Evolutionary conservation across 345 rosid species (phyloP).

Genomic region (Rhodomyrtus tomentosa): DNA sequence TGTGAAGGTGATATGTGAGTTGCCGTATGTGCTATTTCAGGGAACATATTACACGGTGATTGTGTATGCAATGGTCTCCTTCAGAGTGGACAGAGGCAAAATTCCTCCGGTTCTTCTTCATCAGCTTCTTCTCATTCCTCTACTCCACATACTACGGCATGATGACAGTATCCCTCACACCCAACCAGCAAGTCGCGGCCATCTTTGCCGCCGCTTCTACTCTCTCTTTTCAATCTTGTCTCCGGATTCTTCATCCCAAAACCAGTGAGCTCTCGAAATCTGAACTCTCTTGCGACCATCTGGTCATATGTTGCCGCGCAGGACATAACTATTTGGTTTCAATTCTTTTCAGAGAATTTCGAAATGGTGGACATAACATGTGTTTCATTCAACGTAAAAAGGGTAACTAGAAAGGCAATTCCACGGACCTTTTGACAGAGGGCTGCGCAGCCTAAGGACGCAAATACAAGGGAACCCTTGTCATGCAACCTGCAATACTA

Average conservation of each 20-base stretch:
- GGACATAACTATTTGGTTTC: background rate
- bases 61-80: too few relatives aligned
- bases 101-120: too few relatives aligned
- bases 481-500: background rate
- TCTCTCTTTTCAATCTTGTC: too few relatives aligned
- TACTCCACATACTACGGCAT: too few relatives aligned
- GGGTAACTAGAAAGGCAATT: background rate
- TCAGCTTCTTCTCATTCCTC: too few relatives aligned
- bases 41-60: too few relatives aligned
- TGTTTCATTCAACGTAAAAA: background rate
- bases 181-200: too few relatives aligned
- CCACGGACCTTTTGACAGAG: background rate
- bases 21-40: too few relatives aligned
- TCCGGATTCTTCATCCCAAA: slow-evolving; percentile 85
- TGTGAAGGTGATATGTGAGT: too few relatives aligned
- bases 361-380: slow-evolving; percentile 95
- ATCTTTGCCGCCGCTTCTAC: too few relatives aligned
- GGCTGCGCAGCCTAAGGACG: background rate
- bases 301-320: background rate
- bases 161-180: too few relatives aligned
- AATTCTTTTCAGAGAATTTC: slow-evolving; percentile 48
- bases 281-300: background rate
- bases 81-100: too few relatives aligned
- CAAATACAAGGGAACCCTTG: background rate
- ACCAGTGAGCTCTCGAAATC: slow-evolving; percentile 32